Conservation (phyloP, 768 basidiomycete genomes). For the Tulasnella sp. region DNA sequence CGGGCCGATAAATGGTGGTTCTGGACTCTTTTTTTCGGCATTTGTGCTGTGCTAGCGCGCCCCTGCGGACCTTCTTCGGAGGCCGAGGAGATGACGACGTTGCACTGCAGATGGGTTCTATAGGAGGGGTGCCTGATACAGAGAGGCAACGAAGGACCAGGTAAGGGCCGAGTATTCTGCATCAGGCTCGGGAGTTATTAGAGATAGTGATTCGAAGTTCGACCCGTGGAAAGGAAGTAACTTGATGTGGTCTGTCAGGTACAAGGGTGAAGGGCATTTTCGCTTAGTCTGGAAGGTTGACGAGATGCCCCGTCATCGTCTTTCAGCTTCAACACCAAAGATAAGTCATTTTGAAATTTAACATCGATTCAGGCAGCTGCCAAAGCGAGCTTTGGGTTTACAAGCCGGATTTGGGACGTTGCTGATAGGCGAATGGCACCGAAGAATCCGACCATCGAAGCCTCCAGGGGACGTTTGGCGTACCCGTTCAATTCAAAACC, state of each 20-base stretch:
- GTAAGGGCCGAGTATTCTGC: background rate
- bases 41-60: background rate
- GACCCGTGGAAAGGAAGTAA: background rate
- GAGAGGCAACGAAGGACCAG: background rate
- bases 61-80: background rate
- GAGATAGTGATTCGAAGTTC: background rate
- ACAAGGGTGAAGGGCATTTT: background rate
- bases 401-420: no score
- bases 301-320: no score
- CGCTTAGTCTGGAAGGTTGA: background rate
- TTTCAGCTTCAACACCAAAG: background rate
- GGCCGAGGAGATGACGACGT: background rate
- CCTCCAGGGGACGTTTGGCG: background rate
- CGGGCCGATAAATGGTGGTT: background rate
- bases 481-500: background rate
- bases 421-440: no score
- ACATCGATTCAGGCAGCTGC: background rate
- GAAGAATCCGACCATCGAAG: no score
- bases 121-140: background rate
- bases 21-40: background rate
- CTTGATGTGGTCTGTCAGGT: background rate
- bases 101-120: background rate
- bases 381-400: background rate
- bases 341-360: background rate
- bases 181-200: background rate